These are phyloP conservation scores for Vaucheria bursata DNA, from an alignment of 352 stramenopile species.

Conservation along the genomic window DNA sequence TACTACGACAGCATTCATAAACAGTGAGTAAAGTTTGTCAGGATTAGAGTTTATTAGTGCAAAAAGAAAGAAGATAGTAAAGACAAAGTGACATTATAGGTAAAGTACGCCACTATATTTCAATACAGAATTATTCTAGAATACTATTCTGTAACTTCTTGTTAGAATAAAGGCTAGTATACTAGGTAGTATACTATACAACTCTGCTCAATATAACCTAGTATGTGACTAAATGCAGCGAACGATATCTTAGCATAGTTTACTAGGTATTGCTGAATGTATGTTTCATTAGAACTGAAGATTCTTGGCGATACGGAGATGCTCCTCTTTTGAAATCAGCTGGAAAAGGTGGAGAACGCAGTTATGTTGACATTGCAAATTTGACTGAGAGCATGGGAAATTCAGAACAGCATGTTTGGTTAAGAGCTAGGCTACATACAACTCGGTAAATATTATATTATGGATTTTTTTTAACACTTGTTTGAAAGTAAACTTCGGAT, in stretches of 20 bases:
- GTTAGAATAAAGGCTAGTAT: too few relatives aligned
- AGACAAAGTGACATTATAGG: too few relatives aligned
- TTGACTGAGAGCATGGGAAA: constrained; percentile 62
- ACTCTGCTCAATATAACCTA: not conserved
- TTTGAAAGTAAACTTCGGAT: constrained; percentile 18
- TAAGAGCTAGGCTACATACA: constrained; percentile 86
- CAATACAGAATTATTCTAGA: not conserved
- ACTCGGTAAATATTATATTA: too few relatives aligned
- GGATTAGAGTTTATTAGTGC: too few relatives aligned
- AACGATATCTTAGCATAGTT: not conserved
- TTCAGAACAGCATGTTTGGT: constrained; percentile 72
- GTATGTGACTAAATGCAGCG: not conserved
- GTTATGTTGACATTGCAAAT: not conserved
- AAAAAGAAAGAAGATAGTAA: too few relatives aligned
- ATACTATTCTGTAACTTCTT: too few relatives aligned
- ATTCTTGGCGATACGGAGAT: constrained; percentile 65
- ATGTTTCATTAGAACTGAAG: constrained; percentile 20
- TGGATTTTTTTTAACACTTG: too few relatives aligned
- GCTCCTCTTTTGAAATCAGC: constrained; percentile 73
- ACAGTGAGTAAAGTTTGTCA: too few relatives aligned
- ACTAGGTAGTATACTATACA: not conserved
- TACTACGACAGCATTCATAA: too few relatives aligned
- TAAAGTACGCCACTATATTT: too few relatives aligned
- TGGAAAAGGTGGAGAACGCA: not conserved
- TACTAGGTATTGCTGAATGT: not conserved